Evolutionary conservation across 139 green algal genomes (phyloP).

Genomic region (Desmodesmus armatus): DNA sequence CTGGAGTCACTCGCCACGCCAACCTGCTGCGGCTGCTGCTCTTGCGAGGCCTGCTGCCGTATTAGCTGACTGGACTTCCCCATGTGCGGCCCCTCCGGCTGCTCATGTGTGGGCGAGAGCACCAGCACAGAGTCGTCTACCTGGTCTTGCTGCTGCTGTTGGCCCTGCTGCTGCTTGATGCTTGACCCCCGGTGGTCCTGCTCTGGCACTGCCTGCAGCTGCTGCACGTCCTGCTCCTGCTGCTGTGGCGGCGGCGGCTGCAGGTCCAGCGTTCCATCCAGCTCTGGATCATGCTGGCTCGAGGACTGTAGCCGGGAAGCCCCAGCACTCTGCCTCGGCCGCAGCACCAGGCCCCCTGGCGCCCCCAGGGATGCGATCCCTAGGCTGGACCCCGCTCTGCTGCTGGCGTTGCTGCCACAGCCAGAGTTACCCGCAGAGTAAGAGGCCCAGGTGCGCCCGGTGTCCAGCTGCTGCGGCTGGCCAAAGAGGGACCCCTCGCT

Average conservation of each 20-base stretch:
- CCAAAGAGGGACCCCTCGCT: too few species aligned
- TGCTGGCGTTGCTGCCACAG: neutral
- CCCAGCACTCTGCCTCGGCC: neutral
- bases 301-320: neutral
- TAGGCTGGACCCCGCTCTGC: too few species aligned
- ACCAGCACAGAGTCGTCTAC: too few species aligned
- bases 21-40: neutral
- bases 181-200: neutral
- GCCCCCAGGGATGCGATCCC: too few species aligned
- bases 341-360: neutral
- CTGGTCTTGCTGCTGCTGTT: too few species aligned
- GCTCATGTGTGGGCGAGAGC: too few species aligned
- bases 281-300: neutral
- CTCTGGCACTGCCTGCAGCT: neutral
- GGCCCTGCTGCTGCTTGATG: conserved; percentile 6
- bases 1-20: neutral
- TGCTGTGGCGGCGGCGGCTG: neutral
- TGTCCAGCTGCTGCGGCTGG: neutral
- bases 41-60: neutral
- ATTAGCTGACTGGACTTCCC: neutral
- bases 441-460: neutral
- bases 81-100: too few species aligned
- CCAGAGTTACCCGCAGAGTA: too few species aligned
- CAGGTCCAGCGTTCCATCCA: neutral
- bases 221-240: conserved; percentile 9